A percentile compares a stretch with the other conserved stretches of the same genome.
phyloP scores from a whole-genome alignment of 345 rosid species.

The Sisymbrium irio region DNA sequence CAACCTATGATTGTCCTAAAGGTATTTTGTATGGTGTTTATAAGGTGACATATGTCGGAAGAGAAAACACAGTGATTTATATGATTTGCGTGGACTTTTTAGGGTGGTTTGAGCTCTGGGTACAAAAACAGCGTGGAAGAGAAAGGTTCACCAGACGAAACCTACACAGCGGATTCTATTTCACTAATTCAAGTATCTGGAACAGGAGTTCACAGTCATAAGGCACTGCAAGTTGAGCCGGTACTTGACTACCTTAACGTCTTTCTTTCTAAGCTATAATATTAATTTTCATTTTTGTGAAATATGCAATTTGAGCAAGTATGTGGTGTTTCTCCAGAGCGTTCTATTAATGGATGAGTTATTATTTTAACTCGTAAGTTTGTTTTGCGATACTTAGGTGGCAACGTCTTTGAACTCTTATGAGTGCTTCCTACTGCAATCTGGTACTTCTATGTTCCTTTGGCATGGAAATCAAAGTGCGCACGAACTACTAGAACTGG shows the following conservation, averaged over 20 bases:
- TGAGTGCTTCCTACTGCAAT: slow-evolving; percentile 95
- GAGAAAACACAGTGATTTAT: slow-evolving; percentile 17
- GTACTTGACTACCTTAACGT: slow-evolving; percentile 40
- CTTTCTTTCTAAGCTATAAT: background rate
- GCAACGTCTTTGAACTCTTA: slow-evolving; percentile 80
- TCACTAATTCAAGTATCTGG: slow-evolving; percentile 86
- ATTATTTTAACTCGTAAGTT: background rate
- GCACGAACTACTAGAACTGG: slow-evolving; percentile 84
- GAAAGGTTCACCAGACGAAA: slow-evolving; percentile 60
- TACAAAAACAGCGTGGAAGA: slow-evolving; percentile 64
- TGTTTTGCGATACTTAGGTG: slow-evolving; percentile 42
- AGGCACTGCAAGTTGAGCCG: slow-evolving; percentile 81
- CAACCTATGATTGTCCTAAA: slow-evolving; percentile 91
- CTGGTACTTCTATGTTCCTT: slow-evolving; percentile 78
- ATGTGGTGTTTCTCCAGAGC: background rate
- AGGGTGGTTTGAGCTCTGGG: slow-evolving; percentile 97
- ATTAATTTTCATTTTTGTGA: background rate
- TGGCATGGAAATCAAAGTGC: slow-evolving; percentile 99
- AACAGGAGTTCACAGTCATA: slow-evolving; percentile 67
- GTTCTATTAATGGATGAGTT: background rate
- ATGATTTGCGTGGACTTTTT: slow-evolving; percentile 21
- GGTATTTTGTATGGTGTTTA: slow-evolving; percentile 40
- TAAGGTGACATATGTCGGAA: no score
- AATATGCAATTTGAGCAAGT: background rate
- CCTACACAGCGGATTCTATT: slow-evolving; percentile 64